Base-by-base conservation (phyloP, 2,329 filamentous ascomycete genomes). In the Sporothrix phasma region DNA sequence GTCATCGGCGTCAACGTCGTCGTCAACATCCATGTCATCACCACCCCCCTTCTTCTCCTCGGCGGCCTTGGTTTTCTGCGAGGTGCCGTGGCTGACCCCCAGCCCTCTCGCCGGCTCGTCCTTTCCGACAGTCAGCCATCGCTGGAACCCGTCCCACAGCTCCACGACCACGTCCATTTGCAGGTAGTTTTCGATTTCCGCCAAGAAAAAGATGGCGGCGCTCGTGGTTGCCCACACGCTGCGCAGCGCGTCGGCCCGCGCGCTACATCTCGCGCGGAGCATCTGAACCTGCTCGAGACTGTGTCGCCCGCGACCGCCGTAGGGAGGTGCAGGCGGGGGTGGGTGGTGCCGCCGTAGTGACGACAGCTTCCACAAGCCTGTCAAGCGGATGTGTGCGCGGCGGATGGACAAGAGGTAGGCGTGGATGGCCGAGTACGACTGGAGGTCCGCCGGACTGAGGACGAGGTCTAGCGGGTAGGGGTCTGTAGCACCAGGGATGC, bases 141-240 rank as follows among this genome's bases (percentile, higher is more conserved):
- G 74, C 62, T 88, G 84, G 69, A 97, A 92, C 61, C 89, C 86
- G 17, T 87, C 83, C 85, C 92, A 97, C 1, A 90, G 86, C 37
- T 87, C 86, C 66, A 87, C 84, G 15, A 97, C 87, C 6, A 97
- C 87, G 71, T 96, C 92, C 1, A 89, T 90, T 73, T 97, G 93
- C 51, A 97, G 85, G 70, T 96, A 97, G 3, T 86, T 86, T 69
- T 93, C 89, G 15, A 90, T 88, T 73, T 97, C 92, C 0, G 89
- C 90, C 3, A 97, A 80, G 69, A 97, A 89, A 76, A 96, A 97
- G 3, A 96, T 84, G 1, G 90, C 88, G 2, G 92, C 89, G 71
- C 89, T 92, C 69, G 89, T 88, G 0, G 90, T 95, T 0, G 92
- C 93, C 94, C 94, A 99, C 0, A 93, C 84, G 67, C 86, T 88